These are phyloP conservation scores for Vairimorpha apis DNA, from an alignment of 371 early-diverging fungal species.

Conservation along the genomic window DNA sequence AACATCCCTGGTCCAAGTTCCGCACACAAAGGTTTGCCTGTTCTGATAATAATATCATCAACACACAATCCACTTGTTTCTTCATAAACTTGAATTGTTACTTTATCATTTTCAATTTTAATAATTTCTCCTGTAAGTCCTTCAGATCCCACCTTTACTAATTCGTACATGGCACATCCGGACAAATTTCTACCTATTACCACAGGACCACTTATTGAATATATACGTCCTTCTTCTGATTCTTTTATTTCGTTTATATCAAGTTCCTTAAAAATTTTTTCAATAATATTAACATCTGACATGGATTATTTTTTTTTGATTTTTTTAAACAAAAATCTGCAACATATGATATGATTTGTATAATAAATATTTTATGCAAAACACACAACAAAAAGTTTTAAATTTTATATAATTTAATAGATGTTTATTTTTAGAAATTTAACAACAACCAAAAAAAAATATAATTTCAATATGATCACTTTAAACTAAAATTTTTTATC, in stretches of 20 bases:
- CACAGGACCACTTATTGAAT: constrained; percentile 96
- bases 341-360: background rate
- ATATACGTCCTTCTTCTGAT: constrained; percentile 78
- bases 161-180: constrained; percentile 97
- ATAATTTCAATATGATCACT: background rate
- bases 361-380: no score
- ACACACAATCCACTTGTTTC: constrained; percentile 97
- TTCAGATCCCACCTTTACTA: constrained; percentile 94
- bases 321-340: background rate
- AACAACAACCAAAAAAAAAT: no score
- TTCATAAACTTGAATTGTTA: constrained; percentile 99
- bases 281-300: constrained; percentile 28
- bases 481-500: background rate
- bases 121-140: constrained; percentile 99
- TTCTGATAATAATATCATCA: constrained; percentile 91
- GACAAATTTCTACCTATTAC: constrained; percentile 95
- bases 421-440: no score
- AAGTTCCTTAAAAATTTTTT: constrained; percentile 43
- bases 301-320: background rate
- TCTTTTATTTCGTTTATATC: constrained; percentile 65
- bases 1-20: constrained; percentile 97
- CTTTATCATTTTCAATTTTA: constrained; percentile 93
- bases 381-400: no score
- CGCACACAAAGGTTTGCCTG: constrained; percentile 93
- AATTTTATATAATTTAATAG: no score